Evolutionary conservation across 176 grass and related monocot species (phyloP).

Genomic region (Bolboschoenus planiculmis): DNA sequence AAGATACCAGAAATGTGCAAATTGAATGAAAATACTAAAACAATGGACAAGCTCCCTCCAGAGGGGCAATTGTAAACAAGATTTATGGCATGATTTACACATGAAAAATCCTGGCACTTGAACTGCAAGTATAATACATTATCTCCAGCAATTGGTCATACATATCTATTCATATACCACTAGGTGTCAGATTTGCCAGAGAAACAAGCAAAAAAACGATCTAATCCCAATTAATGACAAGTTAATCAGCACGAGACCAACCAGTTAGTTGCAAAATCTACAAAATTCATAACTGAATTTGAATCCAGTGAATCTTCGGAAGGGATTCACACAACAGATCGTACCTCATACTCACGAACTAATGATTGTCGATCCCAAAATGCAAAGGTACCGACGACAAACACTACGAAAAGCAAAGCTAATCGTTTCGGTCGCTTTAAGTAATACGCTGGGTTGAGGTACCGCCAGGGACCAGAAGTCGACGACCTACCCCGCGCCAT

Average conservation of each 20-base stretch:
- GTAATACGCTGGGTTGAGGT: slow-evolving; percentile 89
- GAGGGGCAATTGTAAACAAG: neutral
- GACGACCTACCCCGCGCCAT: slow-evolving; percentile 42
- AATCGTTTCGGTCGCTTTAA: slow-evolving; percentile 94
- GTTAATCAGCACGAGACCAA: neutral
- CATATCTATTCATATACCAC: neutral
- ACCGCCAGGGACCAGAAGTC: slow-evolving; percentile 54
- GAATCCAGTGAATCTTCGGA: neutral
- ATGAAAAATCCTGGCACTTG: neutral
- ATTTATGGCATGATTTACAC: neutral
- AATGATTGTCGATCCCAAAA: slow-evolving; percentile 94
- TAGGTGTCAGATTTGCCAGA: neutral
- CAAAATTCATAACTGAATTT: neutral
- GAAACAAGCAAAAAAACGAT: neutral
- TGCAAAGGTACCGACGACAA: slow-evolving; percentile 73
- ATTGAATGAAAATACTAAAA: neutral
- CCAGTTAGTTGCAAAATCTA: neutral
- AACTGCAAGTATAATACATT: neutral
- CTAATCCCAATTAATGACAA: neutral
- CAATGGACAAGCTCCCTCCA: neutral
- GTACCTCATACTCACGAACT: slow-evolving; percentile 79
- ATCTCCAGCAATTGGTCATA: neutral
- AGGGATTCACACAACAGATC: neutral
- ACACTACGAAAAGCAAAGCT: slow-evolving; percentile 80
- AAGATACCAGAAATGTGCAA: neutral